These are phyloP conservation scores for Fraxinus sp. DNA, from an alignment of 305 asterid species.

Conservation along the genomic window DNA sequence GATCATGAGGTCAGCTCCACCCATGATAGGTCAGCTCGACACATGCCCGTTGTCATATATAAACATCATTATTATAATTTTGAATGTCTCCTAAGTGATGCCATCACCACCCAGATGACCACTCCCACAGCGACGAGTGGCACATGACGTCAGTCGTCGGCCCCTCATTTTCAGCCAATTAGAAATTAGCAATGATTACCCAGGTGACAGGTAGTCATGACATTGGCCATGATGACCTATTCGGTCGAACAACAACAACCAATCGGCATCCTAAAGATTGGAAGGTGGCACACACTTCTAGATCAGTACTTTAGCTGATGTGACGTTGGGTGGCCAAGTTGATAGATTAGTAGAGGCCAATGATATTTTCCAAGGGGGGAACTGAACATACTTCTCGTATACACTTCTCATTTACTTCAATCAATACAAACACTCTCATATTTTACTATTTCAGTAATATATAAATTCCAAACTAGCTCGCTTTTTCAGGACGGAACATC, in stretches of 20 bases:
- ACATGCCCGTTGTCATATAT: not conserved
- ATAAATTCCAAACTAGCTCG: not conserved
- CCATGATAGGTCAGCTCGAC: no score
- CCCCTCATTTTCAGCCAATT: not conserved
- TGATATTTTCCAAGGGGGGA: not conserved
- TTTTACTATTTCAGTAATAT: no score
- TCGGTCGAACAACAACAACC: not conserved
- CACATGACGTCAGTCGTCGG: not conserved
- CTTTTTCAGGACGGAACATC: not conserved
- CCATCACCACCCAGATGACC: not conserved
- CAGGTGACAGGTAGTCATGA: not conserved
- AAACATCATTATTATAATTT: no score
- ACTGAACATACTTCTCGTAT: not conserved
- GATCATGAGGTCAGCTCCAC: not conserved
- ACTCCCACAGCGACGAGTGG: not conserved
- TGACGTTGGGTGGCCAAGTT: not conserved
- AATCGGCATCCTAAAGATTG: not conserved
- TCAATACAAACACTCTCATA: not conserved
- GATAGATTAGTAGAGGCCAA: not conserved
- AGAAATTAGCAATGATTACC: not conserved
- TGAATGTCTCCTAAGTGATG: not conserved
- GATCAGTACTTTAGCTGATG: not conserved
- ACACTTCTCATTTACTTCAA: not conserved
- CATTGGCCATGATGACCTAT: not conserved
- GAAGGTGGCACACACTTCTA: not conserved